A percentile compares a stretch with the other conserved stretches of the same genome.
phyloP scores from a whole-genome alignment of 192 early-diverging fungal species.

The Coemansia sp. region DNA sequence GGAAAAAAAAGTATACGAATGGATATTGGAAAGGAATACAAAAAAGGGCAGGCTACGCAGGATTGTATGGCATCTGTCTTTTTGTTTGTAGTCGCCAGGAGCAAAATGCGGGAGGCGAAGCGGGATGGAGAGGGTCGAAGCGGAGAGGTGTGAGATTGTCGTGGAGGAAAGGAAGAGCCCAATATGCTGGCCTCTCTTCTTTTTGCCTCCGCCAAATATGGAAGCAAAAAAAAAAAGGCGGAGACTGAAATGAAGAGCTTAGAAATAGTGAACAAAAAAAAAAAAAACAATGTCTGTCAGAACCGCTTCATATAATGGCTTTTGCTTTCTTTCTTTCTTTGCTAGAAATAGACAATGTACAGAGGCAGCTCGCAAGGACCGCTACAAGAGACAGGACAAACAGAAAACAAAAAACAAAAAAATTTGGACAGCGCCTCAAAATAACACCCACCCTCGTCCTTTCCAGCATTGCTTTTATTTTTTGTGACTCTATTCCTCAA shows the following conservation, averaged over 20 bases:
- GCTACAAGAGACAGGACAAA: too few species aligned
- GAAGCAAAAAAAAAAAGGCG: background rate
- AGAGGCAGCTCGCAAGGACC: background rate
- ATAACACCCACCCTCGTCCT: too few species aligned
- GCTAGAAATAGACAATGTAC: background rate
- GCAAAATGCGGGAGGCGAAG: background rate
- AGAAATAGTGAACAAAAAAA: background rate
- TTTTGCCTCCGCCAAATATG: slow-evolving; percentile 1
- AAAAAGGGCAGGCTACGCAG: too few species aligned
- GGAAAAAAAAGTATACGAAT: too few species aligned
- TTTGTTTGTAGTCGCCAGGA: background rate
- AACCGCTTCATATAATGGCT: background rate
- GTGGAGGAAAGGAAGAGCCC: background rate
- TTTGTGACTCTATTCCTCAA: too few species aligned
- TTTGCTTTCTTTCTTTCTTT: background rate
- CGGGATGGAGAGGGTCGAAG: background rate
- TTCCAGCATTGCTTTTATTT: too few species aligned
- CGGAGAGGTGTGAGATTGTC: background rate
- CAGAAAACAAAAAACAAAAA: too few species aligned
- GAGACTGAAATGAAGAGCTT: background rate
- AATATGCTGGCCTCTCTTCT: background rate
- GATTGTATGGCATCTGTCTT: background rate
- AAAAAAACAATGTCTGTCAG: too few species aligned
- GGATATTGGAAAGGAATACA: background rate
- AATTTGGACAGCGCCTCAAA: too few species aligned